Evolutionary conservation across 768 basidiomycete genomes (phyloP).

Genomic region (Galerina marginata): DNA sequence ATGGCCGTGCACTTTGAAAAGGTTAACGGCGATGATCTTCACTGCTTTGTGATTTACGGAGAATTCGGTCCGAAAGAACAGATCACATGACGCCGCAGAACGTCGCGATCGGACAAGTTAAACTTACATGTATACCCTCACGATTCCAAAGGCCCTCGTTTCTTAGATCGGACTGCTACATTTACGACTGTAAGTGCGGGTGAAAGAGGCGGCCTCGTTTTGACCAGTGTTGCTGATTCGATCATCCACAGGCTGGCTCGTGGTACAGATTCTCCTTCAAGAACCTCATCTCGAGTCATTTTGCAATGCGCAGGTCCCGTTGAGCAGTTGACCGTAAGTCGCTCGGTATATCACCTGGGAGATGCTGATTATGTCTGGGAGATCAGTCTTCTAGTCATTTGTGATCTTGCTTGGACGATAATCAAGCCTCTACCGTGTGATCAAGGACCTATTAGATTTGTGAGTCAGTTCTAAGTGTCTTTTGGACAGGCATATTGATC

Average conservation of each 20-base stretch:
- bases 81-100: neutral
- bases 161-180: slow-evolving; percentile 13
- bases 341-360: neutral
- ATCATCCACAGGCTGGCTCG: slow-evolving; percentile 10
- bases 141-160: slow-evolving; percentile 3
- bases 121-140: slow-evolving; percentile 1
- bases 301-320: neutral
- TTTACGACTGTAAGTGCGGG: slow-evolving; percentile 2
- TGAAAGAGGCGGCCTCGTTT: neutral
- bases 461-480: slow-evolving; percentile 11
- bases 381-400: neutral
- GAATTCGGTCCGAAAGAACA: neutral
- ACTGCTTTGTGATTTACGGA: neutral
- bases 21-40: no score
- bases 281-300: slow-evolving; percentile 1
- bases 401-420: neutral
- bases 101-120: slow-evolving; percentile 6
- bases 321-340: neutral
- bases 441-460: slow-evolving; percentile 5
- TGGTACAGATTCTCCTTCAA: slow-evolving; percentile 12
- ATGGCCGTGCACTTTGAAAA: neutral
- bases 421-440: neutral
- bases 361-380: neutral
- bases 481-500: neutral
- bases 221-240: slow-evolving; percentile 3